Evolutionary conservation across 2,329 filamentous ascomycete species (phyloP).

Genomic region (Ceratocystis ficicola): DNA sequence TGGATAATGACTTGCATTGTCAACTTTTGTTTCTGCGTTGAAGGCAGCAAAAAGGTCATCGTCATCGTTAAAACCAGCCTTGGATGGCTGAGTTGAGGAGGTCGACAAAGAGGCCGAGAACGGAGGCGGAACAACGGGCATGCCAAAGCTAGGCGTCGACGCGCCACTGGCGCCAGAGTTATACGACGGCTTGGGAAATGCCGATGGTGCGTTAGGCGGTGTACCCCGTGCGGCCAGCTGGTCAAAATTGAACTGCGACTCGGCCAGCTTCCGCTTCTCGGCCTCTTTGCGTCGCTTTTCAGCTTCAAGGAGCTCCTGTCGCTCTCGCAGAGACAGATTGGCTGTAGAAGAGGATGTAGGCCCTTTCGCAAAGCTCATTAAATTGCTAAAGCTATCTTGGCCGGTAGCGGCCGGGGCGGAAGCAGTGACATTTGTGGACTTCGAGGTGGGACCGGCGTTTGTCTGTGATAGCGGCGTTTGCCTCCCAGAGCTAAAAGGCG

Average conservation of each 20-base stretch:
- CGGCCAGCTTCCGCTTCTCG: conserved; percentile 57
- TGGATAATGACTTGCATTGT: conserved; percentile 53
- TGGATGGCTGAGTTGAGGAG: conserved; percentile 1
- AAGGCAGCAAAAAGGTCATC: conserved; percentile 58
- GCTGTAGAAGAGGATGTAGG: conserved; percentile 41
- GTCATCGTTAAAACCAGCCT: conserved; percentile 33
- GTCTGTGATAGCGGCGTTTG: conserved; percentile 36
- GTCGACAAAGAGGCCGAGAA: neutral
- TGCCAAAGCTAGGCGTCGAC: conserved; percentile 10
- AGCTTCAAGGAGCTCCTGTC: conserved; percentile 54
- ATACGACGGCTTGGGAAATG: conserved; percentile 1
- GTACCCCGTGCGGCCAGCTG: conserved; percentile 54
- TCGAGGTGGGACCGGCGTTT: conserved; percentile 5
- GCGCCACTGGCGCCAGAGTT: conserved; percentile 24
- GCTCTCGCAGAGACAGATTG: conserved; percentile 66
- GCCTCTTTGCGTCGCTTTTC: conserved; percentile 62
- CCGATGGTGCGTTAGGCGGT: conserved; percentile 35
- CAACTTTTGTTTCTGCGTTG: conserved; percentile 52
- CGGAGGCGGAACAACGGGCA: conserved; percentile 24
- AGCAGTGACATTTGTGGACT: conserved; percentile 25
- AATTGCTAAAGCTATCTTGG: conserved; percentile 65
- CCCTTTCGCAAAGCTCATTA: conserved; percentile 46
- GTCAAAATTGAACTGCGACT: conserved; percentile 64
- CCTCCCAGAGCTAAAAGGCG: conserved; percentile 43
- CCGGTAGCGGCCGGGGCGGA: conserved; percentile 37